Evolutionary conservation across 2,329 filamentous ascomycete species (phyloP).

Genomic region (Cladosporium sp.): DNA sequence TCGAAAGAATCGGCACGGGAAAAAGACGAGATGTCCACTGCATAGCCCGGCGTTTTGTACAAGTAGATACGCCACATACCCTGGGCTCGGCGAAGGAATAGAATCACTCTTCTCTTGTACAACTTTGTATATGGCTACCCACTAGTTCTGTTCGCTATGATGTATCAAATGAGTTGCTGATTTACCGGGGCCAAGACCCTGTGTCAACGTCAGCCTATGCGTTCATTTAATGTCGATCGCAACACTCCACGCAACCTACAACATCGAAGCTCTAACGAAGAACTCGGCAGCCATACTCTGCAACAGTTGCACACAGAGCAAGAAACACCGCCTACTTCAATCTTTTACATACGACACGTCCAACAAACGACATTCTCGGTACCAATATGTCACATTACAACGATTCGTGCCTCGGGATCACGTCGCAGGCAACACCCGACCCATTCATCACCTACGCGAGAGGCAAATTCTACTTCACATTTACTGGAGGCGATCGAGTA

Average conservation of each 20-base stretch:
- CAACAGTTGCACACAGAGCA: not conserved
- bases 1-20: not conserved
- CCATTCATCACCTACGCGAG: conserved; percentile 42
- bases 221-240: not conserved
- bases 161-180: not conserved
- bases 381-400: conserved; percentile 19
- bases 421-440: conserved; percentile 38
- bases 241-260: not conserved
- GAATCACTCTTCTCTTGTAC: conserved; percentile 9
- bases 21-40: conserved; percentile 7
- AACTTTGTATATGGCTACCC: not conserved
- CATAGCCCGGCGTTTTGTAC: conserved; percentile 12
- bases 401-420: conserved; percentile 40
- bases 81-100: conserved; percentile 7
- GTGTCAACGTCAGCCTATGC: not conserved
- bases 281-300: not conserved
- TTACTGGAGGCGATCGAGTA: conserved; percentile 41
- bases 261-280: too few species aligned
- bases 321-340: not conserved
- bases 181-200: not conserved
- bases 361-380: too few species aligned
- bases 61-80: conserved; percentile 8
- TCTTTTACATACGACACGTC: too few species aligned
- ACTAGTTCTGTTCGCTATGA: too few species aligned
- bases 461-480: conserved; percentile 44